Base-by-base conservation (phyloP, 805 yeast genomes). In the Ogataea naganishii region DNA sequence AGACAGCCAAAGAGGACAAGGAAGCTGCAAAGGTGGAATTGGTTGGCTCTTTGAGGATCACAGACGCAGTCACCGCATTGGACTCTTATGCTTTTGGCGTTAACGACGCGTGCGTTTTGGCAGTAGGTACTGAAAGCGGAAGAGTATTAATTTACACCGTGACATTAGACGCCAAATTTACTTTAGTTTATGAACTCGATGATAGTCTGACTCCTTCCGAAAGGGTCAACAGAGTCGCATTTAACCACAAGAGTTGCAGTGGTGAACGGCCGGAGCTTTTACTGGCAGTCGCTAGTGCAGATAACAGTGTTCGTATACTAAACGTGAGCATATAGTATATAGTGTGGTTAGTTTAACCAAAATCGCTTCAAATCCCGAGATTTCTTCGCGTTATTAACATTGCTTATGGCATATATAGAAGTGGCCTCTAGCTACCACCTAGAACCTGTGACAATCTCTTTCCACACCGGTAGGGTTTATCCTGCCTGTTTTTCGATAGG, bases 81-180 rank as follows among this genome's bases (percentile, higher is more conserved):
- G 74, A 80, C 27, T 64, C 72, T 3, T 66, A 56, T 36, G 49
- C 47, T 9, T 20, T 43, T 1, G 26, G 59, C 4, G 38, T 56
- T 14, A 51, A 47, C 4, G 54, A 58, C 8, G 34, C 52, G 5
- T 39, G 62, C 5, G 26, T 63, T 3, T 34, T 83, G 11, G 77
- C 80, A 1, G 70, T 67, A 9, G 96, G 96, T 2, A 56, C 74
- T 20, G 95, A 84, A 42, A 62, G 57, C 35, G 96, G 96, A 3
- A 58, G 55, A 2, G 53, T 86, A 7, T 43, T 51, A 4, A 34
- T 80, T 1, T 70, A 64, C 35, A 35, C 49, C 1, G 62, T 71
- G 20, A 46, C 46, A 21, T 40, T 43, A 1, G 38, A 38, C 0
- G 42, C 49, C 4, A 48, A 46, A 9, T 54, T 64, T 22, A 34